Percentiles rank a stretch among this genome's conserved stretches.
phyloP scores from a whole-genome alignment of 352 stramenopile species.

The Pythium grandisporangium region DNA sequence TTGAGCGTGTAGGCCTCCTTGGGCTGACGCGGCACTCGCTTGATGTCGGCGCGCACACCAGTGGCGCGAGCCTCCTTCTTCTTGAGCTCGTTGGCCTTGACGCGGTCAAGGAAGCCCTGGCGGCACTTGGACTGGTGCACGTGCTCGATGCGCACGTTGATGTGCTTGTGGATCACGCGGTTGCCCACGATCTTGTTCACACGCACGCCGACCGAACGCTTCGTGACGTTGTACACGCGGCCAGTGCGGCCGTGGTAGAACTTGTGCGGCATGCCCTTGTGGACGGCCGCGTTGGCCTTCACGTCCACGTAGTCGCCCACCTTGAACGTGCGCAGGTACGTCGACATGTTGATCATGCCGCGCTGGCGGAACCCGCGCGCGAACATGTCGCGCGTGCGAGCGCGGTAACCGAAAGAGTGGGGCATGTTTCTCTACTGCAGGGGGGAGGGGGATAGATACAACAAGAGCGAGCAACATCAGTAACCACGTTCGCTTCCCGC shows the following conservation, averaged over 20 bases:
- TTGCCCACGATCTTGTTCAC: slow-evolving; percentile 99
- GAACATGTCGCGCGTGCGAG: slow-evolving; percentile 99
- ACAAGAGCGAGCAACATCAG: no score
- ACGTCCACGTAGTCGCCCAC: slow-evolving; percentile 99
- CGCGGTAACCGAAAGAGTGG: slow-evolving; percentile 98
- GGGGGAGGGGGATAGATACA: no score
- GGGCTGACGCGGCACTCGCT: slow-evolving; percentile 91
- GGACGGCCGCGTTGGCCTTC: slow-evolving; percentile 97
- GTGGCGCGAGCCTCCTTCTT: slow-evolving; percentile 95
- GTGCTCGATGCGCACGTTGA: slow-evolving; percentile 99
- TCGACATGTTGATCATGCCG: slow-evolving; percentile 94
- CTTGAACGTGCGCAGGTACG: slow-evolving; percentile 98
- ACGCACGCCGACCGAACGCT: slow-evolving; percentile 96
- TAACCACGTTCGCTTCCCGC: no score
- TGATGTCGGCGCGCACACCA: slow-evolving; percentile 89
- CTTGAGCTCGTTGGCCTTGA: slow-evolving; percentile 97
- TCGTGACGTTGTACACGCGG: slow-evolving; percentile 99
- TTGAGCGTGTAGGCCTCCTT: slow-evolving; percentile 95
- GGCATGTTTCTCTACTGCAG: slow-evolving; percentile 90
- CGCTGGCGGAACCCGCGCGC: slow-evolving; percentile 96
- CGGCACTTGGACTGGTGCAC: slow-evolving; percentile 98
- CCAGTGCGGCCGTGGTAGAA: slow-evolving; percentile 99
- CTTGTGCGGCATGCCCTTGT: slow-evolving; percentile 99
- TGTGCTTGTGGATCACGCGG: slow-evolving; percentile 99
- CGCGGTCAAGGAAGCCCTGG: slow-evolving; percentile 96